Evolutionary conservation across 495 filamentous ascomycete species (phyloP), one percentile per base, ranked within the genome.

Genomic region (Penicillium fimorum): DNA sequence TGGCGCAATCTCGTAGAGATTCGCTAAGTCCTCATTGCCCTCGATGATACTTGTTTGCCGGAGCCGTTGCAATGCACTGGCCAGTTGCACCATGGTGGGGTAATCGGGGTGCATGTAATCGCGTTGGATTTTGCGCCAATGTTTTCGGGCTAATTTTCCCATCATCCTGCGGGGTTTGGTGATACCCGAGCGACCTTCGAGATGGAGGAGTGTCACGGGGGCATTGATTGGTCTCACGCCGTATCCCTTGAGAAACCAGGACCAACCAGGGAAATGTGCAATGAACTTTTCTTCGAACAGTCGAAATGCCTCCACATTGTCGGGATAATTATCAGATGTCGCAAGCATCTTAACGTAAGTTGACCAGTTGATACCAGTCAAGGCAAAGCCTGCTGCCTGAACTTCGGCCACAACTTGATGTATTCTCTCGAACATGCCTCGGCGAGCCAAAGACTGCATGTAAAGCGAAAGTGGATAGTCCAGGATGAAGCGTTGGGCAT

Each of bases 241-340:
- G 46, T 56, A 58, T 53, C 65, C 68, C 60, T 55, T 60, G n/a
- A 65, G 63, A 47, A 79, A 45, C 46, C 61, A 52, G 5, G 69
- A 64, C 91, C 91, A 96, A 20, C 88, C 88, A 3, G 77, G 77
- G 80, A 89, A 95, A 42, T 81, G 75, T 5, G 81, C 82, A 82
- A 93, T 91, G 53, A 96, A 83, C 32, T 84, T 78, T 12, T 72
- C 58, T 70, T 96, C 91, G 71, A 87, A 91, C 20, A 83, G 59
- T 30, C 63, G 50, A 66, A 94, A 94, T 38, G 90, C 89, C 24
- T 74, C 62, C 4, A 72, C 4, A 37, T 70, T 66, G 25, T 80
- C 67, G 11, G 56, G 50, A 11, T 45, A 45, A 8, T 61, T 47
- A 4, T 70, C 65, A 3, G 79, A 83, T 29, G 63, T 64, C 1